phyloP scores from a whole-genome alignment of 2,329 filamentous ascomycete species.

The Amylocarpus encephaloides region DNA sequence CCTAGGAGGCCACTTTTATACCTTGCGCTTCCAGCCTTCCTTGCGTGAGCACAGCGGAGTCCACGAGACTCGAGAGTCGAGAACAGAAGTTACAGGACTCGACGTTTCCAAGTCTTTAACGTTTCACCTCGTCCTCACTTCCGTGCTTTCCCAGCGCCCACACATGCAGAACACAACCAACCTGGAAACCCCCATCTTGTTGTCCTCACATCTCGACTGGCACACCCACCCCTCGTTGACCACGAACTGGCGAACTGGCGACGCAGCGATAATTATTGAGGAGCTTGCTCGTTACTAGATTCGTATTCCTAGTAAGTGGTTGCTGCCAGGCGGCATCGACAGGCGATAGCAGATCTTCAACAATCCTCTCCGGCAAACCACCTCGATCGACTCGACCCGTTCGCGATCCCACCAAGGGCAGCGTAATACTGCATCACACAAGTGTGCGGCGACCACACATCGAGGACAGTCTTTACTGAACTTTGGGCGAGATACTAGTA shows the following conservation, averaged over 20 bases:
- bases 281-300: no score
- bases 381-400: not conserved
- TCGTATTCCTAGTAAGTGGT: no score
- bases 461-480: conserved; percentile 1
- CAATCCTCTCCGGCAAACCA: not conserved
- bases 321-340: no score
- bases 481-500: not conserved
- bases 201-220: conserved; percentile 2
- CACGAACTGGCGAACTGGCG: not conserved
- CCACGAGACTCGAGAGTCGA: no score
- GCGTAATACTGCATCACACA: not conserved
- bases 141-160: not conserved
- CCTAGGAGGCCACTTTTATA: not conserved
- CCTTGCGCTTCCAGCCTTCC: not conserved
- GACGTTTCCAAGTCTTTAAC: no score
- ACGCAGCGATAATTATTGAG: no score
- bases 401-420: not conserved
- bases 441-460: conserved; percentile 1
- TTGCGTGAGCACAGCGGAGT: no score
- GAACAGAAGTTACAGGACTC: no score
- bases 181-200: conserved; percentile 8
- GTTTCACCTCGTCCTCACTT: not conserved
- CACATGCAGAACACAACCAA: not conserved
- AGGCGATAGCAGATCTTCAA: conserved; percentile 12
- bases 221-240: not conserved